Base-by-base conservation (phyloP, 2,329 filamentous ascomycete species). In the Coniochaeta sp. region DNA sequence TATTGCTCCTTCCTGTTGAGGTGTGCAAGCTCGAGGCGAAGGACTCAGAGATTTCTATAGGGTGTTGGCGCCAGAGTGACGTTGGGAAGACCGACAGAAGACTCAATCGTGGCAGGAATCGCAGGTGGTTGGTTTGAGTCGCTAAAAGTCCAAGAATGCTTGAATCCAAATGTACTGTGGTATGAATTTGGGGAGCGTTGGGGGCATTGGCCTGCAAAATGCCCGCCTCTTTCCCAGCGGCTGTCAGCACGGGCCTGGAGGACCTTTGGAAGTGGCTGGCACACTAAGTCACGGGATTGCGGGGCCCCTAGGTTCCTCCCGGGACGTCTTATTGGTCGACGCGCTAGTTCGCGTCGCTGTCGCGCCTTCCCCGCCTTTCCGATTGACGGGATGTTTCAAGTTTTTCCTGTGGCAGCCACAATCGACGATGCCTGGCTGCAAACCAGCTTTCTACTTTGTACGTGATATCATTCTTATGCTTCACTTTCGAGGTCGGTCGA, bases 41-140 rank as follows among this genome's bases (percentile, higher is more conserved):
- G 5, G 22, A 14, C 19, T 2, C 24, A 52, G 47, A 28, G 12
- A 4, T 26, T 52, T 17, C 47, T 28, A 52, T 30, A 28, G 14
- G 22, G 54, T 12, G 54, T 38, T 38, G 54, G n/a, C 30, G 30
- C 26, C n/a, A 56, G 30, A n/a, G 54, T 56, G 54, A 56, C 54
- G 54, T 56, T 38, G 54, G 54, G 24, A 56, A 36, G 26, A 32
- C 24, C 30, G 42, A 26, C 26, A 55, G 52, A 9, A 56, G 28
- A 34, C 34, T 38, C 28, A 56, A 56, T 56, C 54, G 54, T 38
- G 54, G 54, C 30, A 36, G 8, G 30, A 36, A 56, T 56, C 19
- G n/a, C 9, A 56, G 54, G 54, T 56, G 54, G 54, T 56, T 56
- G 54, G 54, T 34, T 36, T 56, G 30, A 56, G 30, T 40, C 38